Evolutionary conservation across 305 asterid species (phyloP), one percentile per base, ranked within the genome.

Genomic region (Withania somnifera): DNA sequence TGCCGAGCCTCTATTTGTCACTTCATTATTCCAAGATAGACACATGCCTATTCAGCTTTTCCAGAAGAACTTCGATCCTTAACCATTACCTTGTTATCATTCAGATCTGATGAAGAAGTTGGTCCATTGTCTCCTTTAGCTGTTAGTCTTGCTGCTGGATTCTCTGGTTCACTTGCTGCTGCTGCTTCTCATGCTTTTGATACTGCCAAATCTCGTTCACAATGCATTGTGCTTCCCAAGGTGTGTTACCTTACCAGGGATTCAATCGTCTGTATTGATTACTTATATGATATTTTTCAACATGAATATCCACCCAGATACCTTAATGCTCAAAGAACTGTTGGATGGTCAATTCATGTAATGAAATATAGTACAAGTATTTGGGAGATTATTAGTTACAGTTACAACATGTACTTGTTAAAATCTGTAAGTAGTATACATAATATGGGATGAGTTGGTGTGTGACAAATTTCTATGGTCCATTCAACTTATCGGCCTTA

Each of bases 161-260:
- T 97, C 87, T 95, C 98, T 69, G 99, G 98, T 78, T 90, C 96
- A 76, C 24, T 93, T 85, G 99, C 98, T 91, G 98, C 95, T 20
- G 99, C 96, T 82, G 93, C 89, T 82, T 97, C 99, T 82, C 98
- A 97, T 91, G 81, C 92, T 85, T 97, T 97, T 84, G 98, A 94
- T 89, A 95, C 98, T 36, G 88, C 98, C n/a, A 91, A 90, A 87
- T 90, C 88, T 84, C 96, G 99, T 47, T 87, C 98, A 28, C 97
- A 97, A 57, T 97, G 98, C 86, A 84, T 89, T 52, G 92, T 93
- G 79, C 83, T 95, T 77, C 97, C 98, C 76, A 97, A 97, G 98
- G 98, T 93, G 82, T 78, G 81, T 67, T 82, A 19, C 79, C 63
- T 69, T 81, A 45, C 76, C 38, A 24, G 78, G 83, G 80, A 51